Percentiles rank a stretch among this genome's conserved stretches.
Evolutionary conservation across 371 early-diverging fungal species (phyloP).

Genomic region (Rhizopus microsporus): DNA sequence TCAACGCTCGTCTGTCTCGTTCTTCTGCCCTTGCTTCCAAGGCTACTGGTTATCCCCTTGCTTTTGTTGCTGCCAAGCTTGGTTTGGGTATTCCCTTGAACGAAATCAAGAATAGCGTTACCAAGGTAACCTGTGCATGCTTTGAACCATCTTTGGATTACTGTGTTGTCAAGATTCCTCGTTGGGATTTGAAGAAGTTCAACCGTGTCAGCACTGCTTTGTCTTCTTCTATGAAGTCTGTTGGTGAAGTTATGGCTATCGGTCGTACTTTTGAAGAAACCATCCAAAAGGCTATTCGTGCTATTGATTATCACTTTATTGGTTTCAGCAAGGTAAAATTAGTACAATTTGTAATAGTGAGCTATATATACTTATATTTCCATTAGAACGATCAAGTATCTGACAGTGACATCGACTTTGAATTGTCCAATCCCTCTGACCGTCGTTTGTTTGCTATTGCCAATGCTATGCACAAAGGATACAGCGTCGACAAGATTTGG

Average conservation of each 20-base stretch:
- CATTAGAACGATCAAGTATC: conserved; percentile 59
- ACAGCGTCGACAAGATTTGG: conserved; percentile 85
- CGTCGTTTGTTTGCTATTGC: conserved; percentile 92
- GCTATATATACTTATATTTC: not conserved
- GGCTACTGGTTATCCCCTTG: conserved; percentile 97
- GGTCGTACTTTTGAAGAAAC: conserved; percentile 96
- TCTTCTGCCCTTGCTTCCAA: conserved; percentile 92
- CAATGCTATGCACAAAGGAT: conserved; percentile 82
- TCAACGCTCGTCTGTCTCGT: conserved; percentile 94
- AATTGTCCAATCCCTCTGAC: conserved; percentile 84
- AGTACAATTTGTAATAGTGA: not conserved
- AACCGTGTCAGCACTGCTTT: conserved; percentile 85
- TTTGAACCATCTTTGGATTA: conserved; percentile 96
- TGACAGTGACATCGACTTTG: conserved; percentile 70
- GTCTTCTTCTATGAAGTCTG: conserved; percentile 91
- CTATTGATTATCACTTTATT: conserved; percentile 84
- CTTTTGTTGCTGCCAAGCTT: conserved; percentile 97
- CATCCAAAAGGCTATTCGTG: conserved; percentile 93
- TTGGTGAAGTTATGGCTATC: conserved; percentile 96
- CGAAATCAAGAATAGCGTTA: conserved; percentile 88
- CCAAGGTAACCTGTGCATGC: conserved; percentile 92
- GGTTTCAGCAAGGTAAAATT: conserved; percentile 73
- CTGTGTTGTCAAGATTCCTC: conserved; percentile 92
- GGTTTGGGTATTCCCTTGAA: conserved; percentile 90
- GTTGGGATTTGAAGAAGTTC: conserved; percentile 97